Evolutionary conservation across 345 rosid genomes (phyloP), one percentile per base, ranked within the genome.

Genomic region (Pugionium dolabratum): DNA sequence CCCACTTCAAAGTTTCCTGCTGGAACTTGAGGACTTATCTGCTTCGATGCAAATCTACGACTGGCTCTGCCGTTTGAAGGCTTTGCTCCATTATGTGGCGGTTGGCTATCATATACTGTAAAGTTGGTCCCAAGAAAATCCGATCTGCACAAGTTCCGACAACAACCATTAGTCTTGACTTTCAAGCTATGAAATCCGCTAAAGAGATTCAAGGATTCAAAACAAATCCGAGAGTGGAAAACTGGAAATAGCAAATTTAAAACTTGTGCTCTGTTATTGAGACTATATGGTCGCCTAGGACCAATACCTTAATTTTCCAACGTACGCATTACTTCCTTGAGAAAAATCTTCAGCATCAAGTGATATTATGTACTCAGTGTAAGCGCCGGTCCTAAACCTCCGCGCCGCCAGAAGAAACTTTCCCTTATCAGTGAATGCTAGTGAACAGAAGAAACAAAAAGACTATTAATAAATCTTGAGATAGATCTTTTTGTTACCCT

Each of bases 111-210:
- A 36, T 84, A 92, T 69, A 92, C 83, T 42, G 85, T 92, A 68
- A 89, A 92, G 81, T 89, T 89, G 76, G 97, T 92, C 53, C 98
- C 97, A 18, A 92, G 91, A 71, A 92, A 92, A 82, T 92, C 96
- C 59, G 98, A 86, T 65, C 98, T 92, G 91, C 75, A 79, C 4
- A 36, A 46, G 30, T 49, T 33, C 10, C 42, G 18, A 34, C 33
- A 41, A 4, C 2, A 1, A 4, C 9, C 18, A n/a, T 39, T 30
- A 32, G n/a, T 1, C 18, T 64, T 33, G 30, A 7, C 4, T 44
- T 66, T 36, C 25, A 29, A 2, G 25, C 25, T 0, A 55, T 6
- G 32, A 39, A 62, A 4, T 9, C 28, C 28, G 31, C 1, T 41
- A 33, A 70, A 37, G 7, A 61, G 47, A 47, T 36, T 52, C 34